Percentiles rank a stretch among this genome's conserved stretches.
Evolutionary conservation across 306 rosid genomes (phyloP).

Genomic region (Medicago truncatula): DNA sequence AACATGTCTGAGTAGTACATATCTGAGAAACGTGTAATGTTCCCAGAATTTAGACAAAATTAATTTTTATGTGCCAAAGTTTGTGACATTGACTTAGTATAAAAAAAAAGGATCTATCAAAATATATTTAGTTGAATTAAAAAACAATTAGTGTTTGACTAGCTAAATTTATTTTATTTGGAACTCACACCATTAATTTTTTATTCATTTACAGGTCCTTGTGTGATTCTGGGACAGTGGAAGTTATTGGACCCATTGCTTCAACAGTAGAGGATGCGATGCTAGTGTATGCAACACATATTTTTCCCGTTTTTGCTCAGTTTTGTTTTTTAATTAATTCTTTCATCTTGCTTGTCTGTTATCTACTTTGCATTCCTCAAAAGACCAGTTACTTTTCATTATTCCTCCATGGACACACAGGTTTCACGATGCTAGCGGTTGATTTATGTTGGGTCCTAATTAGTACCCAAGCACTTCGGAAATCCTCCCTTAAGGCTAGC

Average conservation of each 20-base stretch:
- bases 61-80: slow-evolving; percentile 11
- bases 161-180: slow-evolving; percentile 32
- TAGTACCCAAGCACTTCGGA: too few species aligned
- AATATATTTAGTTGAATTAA: slow-evolving; percentile 24
- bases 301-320: slow-evolving; percentile 10
- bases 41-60: slow-evolving; percentile 12
- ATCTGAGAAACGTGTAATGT: slow-evolving; percentile 10
- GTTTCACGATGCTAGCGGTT: background rate
- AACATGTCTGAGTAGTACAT: slow-evolving; percentile 16
- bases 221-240: slow-evolving; percentile 89
- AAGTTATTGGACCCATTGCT: slow-evolving; percentile 95
- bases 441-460: too few species aligned
- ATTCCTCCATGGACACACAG: background rate
- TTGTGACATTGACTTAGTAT: slow-evolving; percentile 23
- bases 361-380: slow-evolving; percentile 10
- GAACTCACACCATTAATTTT: background rate
- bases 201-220: slow-evolving; percentile 65
- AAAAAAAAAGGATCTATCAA: background rate
- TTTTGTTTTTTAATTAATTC: slow-evolving; percentile 17
- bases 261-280: slow-evolving; percentile 87
- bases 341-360: slow-evolving; percentile 36
- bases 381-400: slow-evolving; percentile 20
- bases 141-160: slow-evolving; percentile 16
- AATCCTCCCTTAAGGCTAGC: too few species aligned
- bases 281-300: slow-evolving; percentile 76